phyloP scores from a whole-genome alignment of 805 yeast species.

The Candida ovalis region DNA sequence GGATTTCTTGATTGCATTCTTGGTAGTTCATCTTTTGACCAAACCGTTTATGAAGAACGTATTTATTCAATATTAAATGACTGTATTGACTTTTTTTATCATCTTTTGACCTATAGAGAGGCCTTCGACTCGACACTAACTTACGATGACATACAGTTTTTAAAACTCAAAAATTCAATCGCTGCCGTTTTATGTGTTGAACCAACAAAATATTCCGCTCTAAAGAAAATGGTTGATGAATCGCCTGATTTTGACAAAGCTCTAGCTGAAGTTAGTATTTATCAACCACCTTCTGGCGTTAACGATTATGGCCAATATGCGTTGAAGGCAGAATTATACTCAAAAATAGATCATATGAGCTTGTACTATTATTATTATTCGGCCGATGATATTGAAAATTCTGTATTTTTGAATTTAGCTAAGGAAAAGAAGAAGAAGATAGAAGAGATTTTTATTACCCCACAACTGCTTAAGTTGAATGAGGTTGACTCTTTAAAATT shows the following conservation, averaged over 20 bases:
- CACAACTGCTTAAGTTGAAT: slow-evolving; percentile 35
- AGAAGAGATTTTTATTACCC: slow-evolving; percentile 46
- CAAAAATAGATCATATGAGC: slow-evolving; percentile 56
- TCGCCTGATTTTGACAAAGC: slow-evolving; percentile 43
- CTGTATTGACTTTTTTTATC: slow-evolving; percentile 41
- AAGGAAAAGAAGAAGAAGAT: slow-evolving; percentile 33
- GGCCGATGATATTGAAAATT: slow-evolving; percentile 47
- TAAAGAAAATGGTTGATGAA: slow-evolving; percentile 30
- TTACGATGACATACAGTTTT: slow-evolving; percentile 11
- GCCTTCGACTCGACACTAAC: slow-evolving; percentile 24
- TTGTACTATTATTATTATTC: slow-evolving; percentile 44
- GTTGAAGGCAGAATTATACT: slow-evolving; percentile 44
- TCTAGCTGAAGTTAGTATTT: slow-evolving; percentile 57
- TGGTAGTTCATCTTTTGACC: slow-evolving; percentile 18
- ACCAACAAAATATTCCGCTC: slow-evolving; percentile 51
- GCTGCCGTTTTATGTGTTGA: slow-evolving; percentile 47
- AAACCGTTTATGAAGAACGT: slow-evolving; percentile 47
- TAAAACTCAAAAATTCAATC: slow-evolving; percentile 37
- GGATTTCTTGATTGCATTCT: slow-evolving; percentile 36
- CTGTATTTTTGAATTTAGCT: slow-evolving; percentile 43
- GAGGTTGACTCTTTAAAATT: slow-evolving; percentile 28
- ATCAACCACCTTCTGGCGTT: slow-evolving; percentile 61
- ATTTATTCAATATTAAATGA: slow-evolving; percentile 41
- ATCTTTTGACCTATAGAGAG: slow-evolving; percentile 34
- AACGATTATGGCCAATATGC: slow-evolving; percentile 66